A percentile compares a stretch with the other conserved stretches of the same genome.
Conservation (phyloP, 2,329 filamentous ascomycete species). For the Stachybotrys elegans region DNA sequence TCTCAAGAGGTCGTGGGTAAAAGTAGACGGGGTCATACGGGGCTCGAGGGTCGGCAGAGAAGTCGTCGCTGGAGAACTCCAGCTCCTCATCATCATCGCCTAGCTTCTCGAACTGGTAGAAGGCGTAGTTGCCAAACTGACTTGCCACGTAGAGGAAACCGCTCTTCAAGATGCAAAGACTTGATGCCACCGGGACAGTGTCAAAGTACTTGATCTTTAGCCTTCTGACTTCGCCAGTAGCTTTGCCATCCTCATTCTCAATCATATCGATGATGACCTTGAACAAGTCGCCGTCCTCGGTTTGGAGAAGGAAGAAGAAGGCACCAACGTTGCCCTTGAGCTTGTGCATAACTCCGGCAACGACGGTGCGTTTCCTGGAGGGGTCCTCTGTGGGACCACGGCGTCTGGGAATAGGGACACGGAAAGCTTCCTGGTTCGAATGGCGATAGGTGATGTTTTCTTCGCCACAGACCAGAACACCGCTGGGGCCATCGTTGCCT, state of each 20-base stretch:
- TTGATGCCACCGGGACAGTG: slow-evolving; percentile 83
- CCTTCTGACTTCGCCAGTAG: slow-evolving; percentile 74
- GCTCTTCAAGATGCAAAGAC: slow-evolving; percentile 87
- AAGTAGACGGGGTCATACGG: slow-evolving; percentile 80
- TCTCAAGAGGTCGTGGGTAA: slow-evolving; percentile 71
- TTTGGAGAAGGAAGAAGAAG: slow-evolving; percentile 96
- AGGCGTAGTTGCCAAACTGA: slow-evolving; percentile 87
- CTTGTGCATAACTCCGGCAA: slow-evolving; percentile 94
- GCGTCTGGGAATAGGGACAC: slow-evolving; percentile 82
- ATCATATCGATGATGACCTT: slow-evolving; percentile 92
- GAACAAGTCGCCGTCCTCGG: slow-evolving; percentile 97
- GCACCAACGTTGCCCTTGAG: slow-evolving; percentile 76
- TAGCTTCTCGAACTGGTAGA: slow-evolving; percentile 96
- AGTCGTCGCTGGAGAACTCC: slow-evolving; percentile 80
- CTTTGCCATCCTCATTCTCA: slow-evolving; percentile 71
- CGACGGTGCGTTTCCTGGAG: slow-evolving; percentile 79
- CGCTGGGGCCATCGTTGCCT: slow-evolving; percentile 87
- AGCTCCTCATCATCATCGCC: slow-evolving; percentile 91
- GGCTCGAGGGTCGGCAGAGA: slow-evolving; percentile 67
- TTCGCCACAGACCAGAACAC: slow-evolving; percentile 89
- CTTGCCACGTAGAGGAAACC: slow-evolving; percentile 91
- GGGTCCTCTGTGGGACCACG: slow-evolving; percentile 88
- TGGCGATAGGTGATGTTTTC: slow-evolving; percentile 97
- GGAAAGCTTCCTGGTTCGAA: slow-evolving; percentile 85
- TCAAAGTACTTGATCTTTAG: slow-evolving; percentile 98